These are phyloP conservation scores for Sclerotinia glacialis DNA, from an alignment of 2,329 filamentous ascomycete genomes.

Conservation along the genomic window DNA sequence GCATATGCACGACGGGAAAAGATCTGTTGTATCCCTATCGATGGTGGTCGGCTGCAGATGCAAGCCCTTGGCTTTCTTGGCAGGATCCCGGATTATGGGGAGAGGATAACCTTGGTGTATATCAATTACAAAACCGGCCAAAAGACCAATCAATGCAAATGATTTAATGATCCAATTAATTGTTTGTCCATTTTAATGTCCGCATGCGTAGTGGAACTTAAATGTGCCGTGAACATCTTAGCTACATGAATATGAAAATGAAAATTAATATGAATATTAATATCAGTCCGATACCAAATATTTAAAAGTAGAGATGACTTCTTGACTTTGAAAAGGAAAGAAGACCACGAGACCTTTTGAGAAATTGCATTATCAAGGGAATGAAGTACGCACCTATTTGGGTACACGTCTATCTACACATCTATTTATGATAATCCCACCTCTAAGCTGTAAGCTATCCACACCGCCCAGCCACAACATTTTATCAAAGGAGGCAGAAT, in stretches of 20 bases:
- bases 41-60: constrained; percentile 3
- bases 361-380: background rate
- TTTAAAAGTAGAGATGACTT: too few relatives aligned
- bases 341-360: background rate
- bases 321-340: background rate
- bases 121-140: background rate
- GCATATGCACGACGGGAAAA: constrained; percentile 9
- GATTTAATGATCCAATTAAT: too few relatives aligned
- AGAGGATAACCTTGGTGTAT: background rate
- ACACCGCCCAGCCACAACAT: constrained; percentile 4
- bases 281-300: background rate
- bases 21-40: background rate
- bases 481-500: constrained; percentile 2
- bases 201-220: constrained; percentile 15
- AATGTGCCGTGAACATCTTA: background rate
- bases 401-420: too few relatives aligned
- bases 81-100: constrained; percentile 15
- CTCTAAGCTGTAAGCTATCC: background rate
- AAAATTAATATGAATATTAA: too few relatives aligned
- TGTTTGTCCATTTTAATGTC: background rate
- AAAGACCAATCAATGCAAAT: background rate
- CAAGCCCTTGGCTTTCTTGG: constrained; percentile 18
- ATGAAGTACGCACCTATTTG: too few relatives aligned
- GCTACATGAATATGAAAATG: background rate
- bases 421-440: background rate